phyloP scores from a whole-genome alignment of 2,329 filamentous ascomycete genomes.

The Trichoderma asperellum region DNA sequence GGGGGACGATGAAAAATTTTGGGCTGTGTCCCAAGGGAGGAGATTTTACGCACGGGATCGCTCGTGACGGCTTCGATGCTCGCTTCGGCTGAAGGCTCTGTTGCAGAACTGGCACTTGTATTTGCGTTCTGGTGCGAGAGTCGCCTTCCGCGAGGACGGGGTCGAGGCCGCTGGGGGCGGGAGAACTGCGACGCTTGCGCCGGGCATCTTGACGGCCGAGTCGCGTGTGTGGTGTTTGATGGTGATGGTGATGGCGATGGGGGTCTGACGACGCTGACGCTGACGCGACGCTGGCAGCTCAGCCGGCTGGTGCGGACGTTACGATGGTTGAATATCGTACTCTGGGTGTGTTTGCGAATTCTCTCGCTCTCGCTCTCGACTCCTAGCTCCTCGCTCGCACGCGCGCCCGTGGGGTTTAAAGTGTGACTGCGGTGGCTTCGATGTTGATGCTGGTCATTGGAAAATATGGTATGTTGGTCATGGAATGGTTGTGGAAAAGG shows the following conservation, averaged over 20 bases:
- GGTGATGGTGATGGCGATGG: conserved; percentile 33
- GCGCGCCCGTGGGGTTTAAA: conserved; percentile 72
- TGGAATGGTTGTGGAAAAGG: conserved; percentile 46
- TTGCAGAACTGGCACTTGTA: conserved; percentile 99
- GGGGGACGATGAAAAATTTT: not conserved
- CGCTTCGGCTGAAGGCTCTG: conserved; percentile 94
- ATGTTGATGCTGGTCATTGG: conserved; percentile 58
- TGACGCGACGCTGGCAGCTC: conserved; percentile 35
- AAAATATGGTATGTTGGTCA: conserved; percentile 47
- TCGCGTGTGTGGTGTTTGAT: conserved; percentile 38
- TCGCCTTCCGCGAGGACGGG: conserved; percentile 74
- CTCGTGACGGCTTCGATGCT: conserved; percentile 96
- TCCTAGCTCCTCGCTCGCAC: conserved; percentile 60
- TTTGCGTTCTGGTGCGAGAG: conserved; percentile 87
- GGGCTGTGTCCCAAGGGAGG: not conserved
- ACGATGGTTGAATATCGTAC: conserved; percentile 65
- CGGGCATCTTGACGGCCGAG: conserved; percentile 64
- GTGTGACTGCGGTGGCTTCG: conserved; percentile 64
- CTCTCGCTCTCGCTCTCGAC: conserved; percentile 40
- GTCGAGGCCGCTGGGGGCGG: conserved; percentile 68
- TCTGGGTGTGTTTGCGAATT: conserved; percentile 39
- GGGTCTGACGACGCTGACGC: conserved; percentile 36
- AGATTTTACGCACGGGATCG: conserved; percentile 81
- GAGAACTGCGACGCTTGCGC: conserved; percentile 67
- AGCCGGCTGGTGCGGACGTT: conserved; percentile 44